Base-by-base conservation (phyloP, 257 asterid genomes). In the Haberlea rhodopensis region DNA sequence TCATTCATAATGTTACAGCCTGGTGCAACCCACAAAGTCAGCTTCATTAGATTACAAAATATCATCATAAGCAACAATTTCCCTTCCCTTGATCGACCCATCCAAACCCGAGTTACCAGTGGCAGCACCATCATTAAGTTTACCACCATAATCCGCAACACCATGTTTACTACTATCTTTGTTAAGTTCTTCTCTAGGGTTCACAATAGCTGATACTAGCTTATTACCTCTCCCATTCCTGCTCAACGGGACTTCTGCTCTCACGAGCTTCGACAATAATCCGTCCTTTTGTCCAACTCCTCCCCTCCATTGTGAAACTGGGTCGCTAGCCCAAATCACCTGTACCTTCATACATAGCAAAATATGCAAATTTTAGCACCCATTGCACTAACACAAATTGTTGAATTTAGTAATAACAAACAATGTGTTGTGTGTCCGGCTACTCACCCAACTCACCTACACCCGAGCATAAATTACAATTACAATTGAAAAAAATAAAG, bases 31-130 rank as follows among this genome's bases (percentile, higher is more conserved):
- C 43, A 57, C 21, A 55, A 53, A 51, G 9, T 58, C 61, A n/a
- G n/a, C 37, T 21, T 60, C 26, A 48, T 60, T 66, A 57, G 37
- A 18, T 78, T 65, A 92, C 79, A 92, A 67, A 63, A 92, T 87
- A 76, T 92, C 99, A 77, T 92, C 99, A 77, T 92, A 92, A 43
- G 91, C 95, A 66, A 89, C 95, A 40, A 92, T 82, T 78, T 82
- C 91, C 71, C 97, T 81, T 34, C 94, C 97, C 77, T 68, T 73
- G 74, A 83, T 85, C 68, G 86, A 62, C 59, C 60, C 77, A 64
- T 61, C 78, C 48, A 57, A 3, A 46, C 69, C 69, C 5, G 78
- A 48, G 70, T 57, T 67, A 57, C 73, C 66, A 26, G 28, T 23
- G 11, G 18, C 71, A 53, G 19, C 70, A 24, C 63, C 64, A 61